Evolutionary conservation across 441 rosid genomes (phyloP), one percentile per base, ranked within the genome.

Genomic region (California macrophylla): DNA sequence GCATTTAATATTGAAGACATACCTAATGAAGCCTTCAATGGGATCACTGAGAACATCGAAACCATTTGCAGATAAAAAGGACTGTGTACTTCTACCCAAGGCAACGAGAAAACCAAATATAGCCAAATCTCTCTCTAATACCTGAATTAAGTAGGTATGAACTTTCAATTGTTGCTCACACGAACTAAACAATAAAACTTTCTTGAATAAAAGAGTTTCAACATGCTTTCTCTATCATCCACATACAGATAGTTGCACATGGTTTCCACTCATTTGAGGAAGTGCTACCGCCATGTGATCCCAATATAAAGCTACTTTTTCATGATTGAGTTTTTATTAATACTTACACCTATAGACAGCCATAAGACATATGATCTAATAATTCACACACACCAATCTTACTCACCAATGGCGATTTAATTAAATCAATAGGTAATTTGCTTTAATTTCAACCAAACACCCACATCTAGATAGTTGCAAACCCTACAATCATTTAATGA

Each of bases 51-150:
- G 50, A 32, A 73, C 81, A 76, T 81, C 80, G 74, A 85, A 95
- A 69, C 98, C 98, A 81, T 92, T 90, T 64, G 86, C 89, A 72
- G 86, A 83, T 78, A 92, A 74, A 81, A 78, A 88, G n/a, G 85
- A 85, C 74, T 84, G 87, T 15, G 93, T 85, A 71, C 92, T 88
- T 83, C 97, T 84, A 75, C 99, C 99, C 23, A 95, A 79, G 58
- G 97, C 97, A 78, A 92, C 90, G 80, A 95, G 92, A 85, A 92
- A 92, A 71, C 99, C 99, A 85, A 95, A 92, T 71, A 92, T 88
- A 80, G 99, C 94, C 86, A 95, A 87, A 84, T 95, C 99, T 84
- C 85, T 90, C 76, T 90, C 99, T 86, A 95, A 77, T 61, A 90
- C 90, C 98, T 95, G 96, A 85, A 81, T 66, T 77, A 77, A 75